Evolutionary conservation across 2,329 filamentous ascomycete genomes (phyloP).

Genomic region (Xylaria sp.): DNA sequence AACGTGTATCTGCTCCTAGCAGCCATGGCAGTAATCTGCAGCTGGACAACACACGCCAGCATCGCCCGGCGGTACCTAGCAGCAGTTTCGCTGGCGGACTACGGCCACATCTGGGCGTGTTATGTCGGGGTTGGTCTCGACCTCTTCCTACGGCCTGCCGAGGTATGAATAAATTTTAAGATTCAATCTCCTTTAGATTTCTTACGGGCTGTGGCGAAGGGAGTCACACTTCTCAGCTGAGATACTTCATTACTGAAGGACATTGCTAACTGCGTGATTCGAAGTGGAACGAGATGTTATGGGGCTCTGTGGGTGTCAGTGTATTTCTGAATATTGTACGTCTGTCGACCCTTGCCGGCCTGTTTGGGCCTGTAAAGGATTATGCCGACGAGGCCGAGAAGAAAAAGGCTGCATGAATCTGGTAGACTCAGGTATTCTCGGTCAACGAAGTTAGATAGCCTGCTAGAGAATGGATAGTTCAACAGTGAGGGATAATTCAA

Average conservation of each 20-base stretch:
- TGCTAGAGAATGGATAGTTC: not conserved
- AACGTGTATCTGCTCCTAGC: slow-evolving; percentile 51
- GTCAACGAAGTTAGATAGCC: not conserved
- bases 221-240: not conserved
- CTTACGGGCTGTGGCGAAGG: not conserved
- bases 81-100: slow-evolving; percentile 50
- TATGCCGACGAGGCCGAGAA: not conserved
- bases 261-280: slow-evolving; percentile 12
- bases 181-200: not conserved
- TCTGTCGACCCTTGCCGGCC: slow-evolving; percentile 45
- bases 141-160: slow-evolving; percentile 41
- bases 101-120: slow-evolving; percentile 50
- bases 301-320: slow-evolving; percentile 46
- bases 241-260: not conserved
- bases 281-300: slow-evolving; percentile 49
- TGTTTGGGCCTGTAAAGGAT: slow-evolving; percentile 42
- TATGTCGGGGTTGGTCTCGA: slow-evolving; percentile 48
- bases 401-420: slow-evolving; percentile 37
- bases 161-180: slow-evolving; percentile 17
- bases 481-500: not conserved
- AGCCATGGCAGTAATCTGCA: slow-evolving; percentile 47
- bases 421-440: not conserved
- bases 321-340: slow-evolving; percentile 46
- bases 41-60: slow-evolving; percentile 45
- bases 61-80: slow-evolving; percentile 46